These are phyloP conservation scores for Exserohilum rostratum DNA, from an alignment of 2,329 filamentous ascomycete species.

Conservation along the genomic window DNA sequence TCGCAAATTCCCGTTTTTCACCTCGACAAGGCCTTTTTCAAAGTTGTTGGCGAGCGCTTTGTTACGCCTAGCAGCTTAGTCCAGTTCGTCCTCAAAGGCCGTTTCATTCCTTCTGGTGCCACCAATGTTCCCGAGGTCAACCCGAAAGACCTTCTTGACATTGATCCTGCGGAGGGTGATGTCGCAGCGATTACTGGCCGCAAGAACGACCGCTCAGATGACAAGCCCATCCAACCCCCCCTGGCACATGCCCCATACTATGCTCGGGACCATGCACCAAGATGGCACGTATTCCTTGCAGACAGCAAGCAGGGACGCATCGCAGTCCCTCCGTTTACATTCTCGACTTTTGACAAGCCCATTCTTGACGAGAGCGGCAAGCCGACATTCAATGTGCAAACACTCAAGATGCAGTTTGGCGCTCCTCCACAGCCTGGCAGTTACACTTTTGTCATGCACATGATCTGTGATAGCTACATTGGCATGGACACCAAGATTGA, in stretches of 20 bases:
- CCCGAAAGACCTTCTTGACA: conserved; percentile 81
- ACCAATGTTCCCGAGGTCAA: conserved; percentile 75
- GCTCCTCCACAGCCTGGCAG: conserved; percentile 90
- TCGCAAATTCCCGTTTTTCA: conserved; percentile 82
- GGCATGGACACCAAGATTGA: conserved; percentile 93
- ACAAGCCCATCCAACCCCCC: conserved; percentile 74
- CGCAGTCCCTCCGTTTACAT: conserved; percentile 95
- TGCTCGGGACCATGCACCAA: conserved; percentile 83
- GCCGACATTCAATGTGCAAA: conserved; percentile 94
- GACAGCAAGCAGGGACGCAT: conserved; percentile 95
- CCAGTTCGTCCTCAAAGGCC: conserved; percentile 92
- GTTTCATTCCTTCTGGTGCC: conserved; percentile 87
- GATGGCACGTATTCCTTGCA: conserved; percentile 93
- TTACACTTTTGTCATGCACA: conserved; percentile 93
- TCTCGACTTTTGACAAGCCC: conserved; percentile 88
- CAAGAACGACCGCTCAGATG: conserved; percentile 69
- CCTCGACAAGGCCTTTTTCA: conserved; percentile 95
- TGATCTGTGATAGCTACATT: conserved; percentile 93
- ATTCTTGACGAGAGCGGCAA: conserved; percentile 80
- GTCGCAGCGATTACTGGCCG: conserved; percentile 82
- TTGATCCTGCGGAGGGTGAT: conserved; percentile 92
- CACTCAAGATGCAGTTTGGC: conserved; percentile 95
- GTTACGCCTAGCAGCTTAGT: conserved; percentile 93
- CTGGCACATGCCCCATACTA: conserved; percentile 92
- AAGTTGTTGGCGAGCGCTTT: conserved; percentile 91